Evolutionary conservation across 140 eudicot genomes (phyloP).

Genomic region (Oenanthe javanica): DNA sequence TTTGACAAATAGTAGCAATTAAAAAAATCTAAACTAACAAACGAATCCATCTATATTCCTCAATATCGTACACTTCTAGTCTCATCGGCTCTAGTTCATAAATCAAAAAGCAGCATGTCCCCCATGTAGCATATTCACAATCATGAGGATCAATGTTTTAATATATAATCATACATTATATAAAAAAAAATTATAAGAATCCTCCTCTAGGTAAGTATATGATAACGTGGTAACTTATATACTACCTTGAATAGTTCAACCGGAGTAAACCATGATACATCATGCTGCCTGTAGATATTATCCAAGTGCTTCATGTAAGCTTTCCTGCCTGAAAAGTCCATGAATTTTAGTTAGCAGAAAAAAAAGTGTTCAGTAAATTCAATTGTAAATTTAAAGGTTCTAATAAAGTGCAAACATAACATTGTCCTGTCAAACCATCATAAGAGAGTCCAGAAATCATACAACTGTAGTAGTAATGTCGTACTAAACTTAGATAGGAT

Average conservation of each 20-base stretch:
- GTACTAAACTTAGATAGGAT: background rate
- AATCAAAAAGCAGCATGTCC: background rate
- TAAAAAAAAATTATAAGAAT: background rate
- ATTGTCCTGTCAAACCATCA: background rate
- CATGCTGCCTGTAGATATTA: constrained; percentile 80
- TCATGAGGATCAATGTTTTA: background rate
- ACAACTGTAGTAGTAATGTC: background rate
- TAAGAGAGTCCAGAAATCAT: background rate
- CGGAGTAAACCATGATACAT: constrained; percentile 94
- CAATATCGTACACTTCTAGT: background rate
- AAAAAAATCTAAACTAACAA: background rate
- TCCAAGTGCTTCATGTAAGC: constrained; percentile 73
- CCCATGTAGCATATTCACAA: background rate
- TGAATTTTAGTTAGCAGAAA: background rate
- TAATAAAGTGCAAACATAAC: background rate
- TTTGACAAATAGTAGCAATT: background rate
- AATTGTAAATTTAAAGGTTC: background rate
- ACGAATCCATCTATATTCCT: background rate
- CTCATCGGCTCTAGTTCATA: background rate
- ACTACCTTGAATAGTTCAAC: constrained; percentile 95
- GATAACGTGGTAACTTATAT: background rate
- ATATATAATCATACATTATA: background rate
- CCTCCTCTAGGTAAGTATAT: background rate
- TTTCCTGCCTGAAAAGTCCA: constrained; percentile 61
- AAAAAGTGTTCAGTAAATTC: background rate